Evolutionary conservation across 176 grass and related monocot species (phyloP).

Genomic region (Cenchrus americanus): DNA sequence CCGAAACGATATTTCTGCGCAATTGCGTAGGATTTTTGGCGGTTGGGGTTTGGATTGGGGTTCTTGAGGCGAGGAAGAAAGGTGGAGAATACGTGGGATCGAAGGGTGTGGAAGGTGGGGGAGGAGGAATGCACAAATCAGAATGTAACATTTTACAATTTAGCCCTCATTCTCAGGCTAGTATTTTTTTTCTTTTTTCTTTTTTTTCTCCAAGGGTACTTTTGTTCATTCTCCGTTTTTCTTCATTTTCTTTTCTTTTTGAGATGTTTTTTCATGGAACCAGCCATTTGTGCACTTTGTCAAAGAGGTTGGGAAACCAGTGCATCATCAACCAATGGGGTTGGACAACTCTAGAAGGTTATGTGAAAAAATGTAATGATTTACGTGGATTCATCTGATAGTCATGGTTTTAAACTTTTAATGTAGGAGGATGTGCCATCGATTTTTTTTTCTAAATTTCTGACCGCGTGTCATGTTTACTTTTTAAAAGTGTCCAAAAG

Average conservation of each 20-base stretch:
- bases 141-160: conserved; percentile 31
- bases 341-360: not conserved
- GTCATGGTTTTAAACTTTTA: not conserved
- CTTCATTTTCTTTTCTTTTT: not conserved
- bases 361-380: not conserved
- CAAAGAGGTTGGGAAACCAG: not conserved
- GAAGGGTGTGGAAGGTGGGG: conserved; percentile 44
- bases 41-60: conserved; percentile 50
- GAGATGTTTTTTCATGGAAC: not conserved
- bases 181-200: not conserved
- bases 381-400: not conserved
- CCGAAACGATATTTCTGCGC: not conserved
- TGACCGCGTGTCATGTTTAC: not conserved
- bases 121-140: conserved; percentile 40
- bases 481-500: not conserved
- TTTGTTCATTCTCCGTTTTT: not conserved
- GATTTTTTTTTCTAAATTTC: not conserved
- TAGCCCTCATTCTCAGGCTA: not conserved
- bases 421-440: too few relatives aligned
- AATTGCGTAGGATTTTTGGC: conserved; percentile 23
- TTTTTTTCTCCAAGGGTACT: not conserved
- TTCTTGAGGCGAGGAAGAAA: conserved; percentile 46
- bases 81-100: conserved; percentile 46
- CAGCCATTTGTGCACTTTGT: not conserved
- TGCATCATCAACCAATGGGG: conserved; percentile 1